phyloP scores from a whole-genome alignment of 257 asterid genomes.

The Solanum medicagineum region DNA sequence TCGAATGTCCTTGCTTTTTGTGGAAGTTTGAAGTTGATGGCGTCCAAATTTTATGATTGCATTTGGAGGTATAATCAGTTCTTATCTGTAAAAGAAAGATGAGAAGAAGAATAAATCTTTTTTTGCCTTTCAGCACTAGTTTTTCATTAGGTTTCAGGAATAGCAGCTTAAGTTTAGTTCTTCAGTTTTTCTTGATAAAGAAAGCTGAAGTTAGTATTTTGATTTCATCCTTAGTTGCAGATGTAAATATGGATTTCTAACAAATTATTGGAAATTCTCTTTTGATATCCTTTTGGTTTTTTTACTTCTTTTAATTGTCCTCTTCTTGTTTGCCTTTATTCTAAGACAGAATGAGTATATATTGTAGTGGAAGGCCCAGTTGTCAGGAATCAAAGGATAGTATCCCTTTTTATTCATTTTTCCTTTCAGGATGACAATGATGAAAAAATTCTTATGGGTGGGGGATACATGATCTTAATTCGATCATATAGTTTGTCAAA shows the following conservation, averaged over 20 bases:
- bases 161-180: not conserved
- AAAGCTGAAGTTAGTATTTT: not conserved
- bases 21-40: conserved; percentile 20
- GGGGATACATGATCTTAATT: not conserved
- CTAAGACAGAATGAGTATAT: not conserved
- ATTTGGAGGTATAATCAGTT: conserved; percentile 19
- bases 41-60: conserved; percentile 24
- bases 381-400: not conserved
- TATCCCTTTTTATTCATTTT: not conserved
- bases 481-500: not conserved
- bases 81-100: conserved; percentile 11
- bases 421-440: not conserved
- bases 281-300: not conserved
- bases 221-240: not conserved
- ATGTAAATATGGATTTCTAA: not conserved
- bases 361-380: not conserved
- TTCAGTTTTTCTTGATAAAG: not conserved
- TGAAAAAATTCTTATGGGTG: not conserved
- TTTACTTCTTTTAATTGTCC: not conserved
- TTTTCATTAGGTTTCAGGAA: not conserved
- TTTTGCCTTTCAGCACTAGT: not conserved
- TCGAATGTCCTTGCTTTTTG: conserved; percentile 3
- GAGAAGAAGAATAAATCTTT: conserved; percentile 7
- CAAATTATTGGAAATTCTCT: not conserved
- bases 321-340: not conserved